phyloP scores from a whole-genome alignment of 495 filamentous ascomycete genomes.

The Cenococcum geophilum region DNA sequence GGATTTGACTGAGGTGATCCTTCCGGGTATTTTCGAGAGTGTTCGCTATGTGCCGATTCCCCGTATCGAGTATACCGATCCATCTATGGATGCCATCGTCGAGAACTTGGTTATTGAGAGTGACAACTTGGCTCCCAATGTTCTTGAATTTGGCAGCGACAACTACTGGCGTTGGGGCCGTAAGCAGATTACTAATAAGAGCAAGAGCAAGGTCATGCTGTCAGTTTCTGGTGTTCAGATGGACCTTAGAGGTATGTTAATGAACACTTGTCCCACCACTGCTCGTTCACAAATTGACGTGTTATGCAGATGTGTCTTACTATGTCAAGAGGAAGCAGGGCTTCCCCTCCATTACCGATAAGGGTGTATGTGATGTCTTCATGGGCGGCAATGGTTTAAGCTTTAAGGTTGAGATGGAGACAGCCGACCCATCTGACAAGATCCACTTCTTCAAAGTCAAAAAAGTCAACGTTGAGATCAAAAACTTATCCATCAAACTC shows the following conservation, averaged over 20 bases:
- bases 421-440: constrained; percentile 66
- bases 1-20: constrained; percentile 78
- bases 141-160: constrained; percentile 82
- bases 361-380: constrained; percentile 83
- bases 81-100: constrained; percentile 75
- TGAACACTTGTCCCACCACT: not conserved
- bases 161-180: constrained; percentile 96
- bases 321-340: constrained; percentile 95
- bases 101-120: constrained; percentile 95
- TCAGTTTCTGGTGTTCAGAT: constrained; percentile 85
- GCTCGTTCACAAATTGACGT: constrained; percentile 2
- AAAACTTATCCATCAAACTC: constrained; percentile 81
- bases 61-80: constrained; percentile 87
- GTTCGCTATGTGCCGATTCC: constrained; percentile 90
- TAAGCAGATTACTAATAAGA: constrained; percentile 73
- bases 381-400: constrained; percentile 81
- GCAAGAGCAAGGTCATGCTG: constrained; percentile 74
- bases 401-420: constrained; percentile 87
- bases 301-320: constrained; percentile 68
- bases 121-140: constrained; percentile 95
- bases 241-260: constrained; percentile 50
- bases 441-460: constrained; percentile 91
- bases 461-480: constrained; percentile 76
- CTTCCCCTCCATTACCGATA: constrained; percentile 85
- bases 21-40: constrained; percentile 79